Evolutionary conservation across 2,329 filamentous ascomycete species (phyloP).

Genomic region (Diaporthe amygdali): DNA sequence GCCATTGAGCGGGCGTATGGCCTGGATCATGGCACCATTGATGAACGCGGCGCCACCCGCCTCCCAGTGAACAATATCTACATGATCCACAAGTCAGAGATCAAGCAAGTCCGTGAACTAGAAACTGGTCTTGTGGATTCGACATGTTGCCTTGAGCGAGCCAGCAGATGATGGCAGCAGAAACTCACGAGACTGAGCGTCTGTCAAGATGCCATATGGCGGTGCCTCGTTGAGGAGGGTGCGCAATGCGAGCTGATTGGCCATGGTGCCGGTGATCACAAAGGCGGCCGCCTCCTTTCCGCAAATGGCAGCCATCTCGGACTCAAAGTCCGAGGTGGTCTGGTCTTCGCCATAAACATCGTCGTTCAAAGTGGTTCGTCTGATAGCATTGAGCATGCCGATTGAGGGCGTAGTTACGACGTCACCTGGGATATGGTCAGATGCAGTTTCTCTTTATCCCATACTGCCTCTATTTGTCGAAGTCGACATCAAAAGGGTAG

Average conservation of each 20-base stretch:
- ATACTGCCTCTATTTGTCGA: neutral
- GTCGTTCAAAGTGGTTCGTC: constrained; percentile 73
- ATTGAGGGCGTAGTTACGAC: constrained; percentile 72
- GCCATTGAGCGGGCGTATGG: constrained; percentile 42
- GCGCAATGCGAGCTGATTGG: constrained; percentile 77
- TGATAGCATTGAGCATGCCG: constrained; percentile 75
- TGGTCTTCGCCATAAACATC: constrained; percentile 77
- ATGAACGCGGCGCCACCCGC: constrained; percentile 64
- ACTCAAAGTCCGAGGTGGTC: constrained; percentile 71
- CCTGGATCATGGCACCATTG: constrained; percentile 67
- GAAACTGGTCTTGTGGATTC: accelerated
- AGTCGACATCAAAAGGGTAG: neutral
- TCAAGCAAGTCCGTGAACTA: neutral
- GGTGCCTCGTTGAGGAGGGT: constrained; percentile 69
- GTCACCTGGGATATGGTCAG: constrained; percentile 52
- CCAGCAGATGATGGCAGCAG: neutral
- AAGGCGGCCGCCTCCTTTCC: constrained; percentile 72
- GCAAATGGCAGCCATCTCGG: constrained; percentile 67
- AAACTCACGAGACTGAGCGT: constrained; percentile 43
- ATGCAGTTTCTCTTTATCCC: too few relatives aligned
- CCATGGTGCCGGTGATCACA: constrained; percentile 82
- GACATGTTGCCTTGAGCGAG: neutral
- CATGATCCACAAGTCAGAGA: constrained; percentile 35
- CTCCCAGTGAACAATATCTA: constrained; percentile 69
- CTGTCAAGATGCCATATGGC: constrained; percentile 73